A percentile compares a stretch with the other conserved stretches of the same genome.
phyloP scores from a whole-genome alignment of 768 basidiomycete species.

The Collybia sordida region DNA sequence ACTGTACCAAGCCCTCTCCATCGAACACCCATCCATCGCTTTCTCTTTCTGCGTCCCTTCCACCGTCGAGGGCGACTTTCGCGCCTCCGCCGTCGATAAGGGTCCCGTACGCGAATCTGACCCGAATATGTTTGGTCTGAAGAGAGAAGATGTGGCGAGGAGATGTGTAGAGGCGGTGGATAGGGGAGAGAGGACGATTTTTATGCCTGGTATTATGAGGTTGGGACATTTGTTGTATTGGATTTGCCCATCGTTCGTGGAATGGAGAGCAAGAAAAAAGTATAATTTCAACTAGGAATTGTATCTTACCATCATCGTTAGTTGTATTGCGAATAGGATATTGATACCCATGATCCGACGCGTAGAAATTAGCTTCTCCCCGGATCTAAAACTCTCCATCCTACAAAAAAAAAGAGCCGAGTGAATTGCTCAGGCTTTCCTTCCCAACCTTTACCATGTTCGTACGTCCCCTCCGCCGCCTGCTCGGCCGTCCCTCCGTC shows the following conservation, averaged over 20 bases:
- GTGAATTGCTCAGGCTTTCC: slow-evolving; percentile 14
- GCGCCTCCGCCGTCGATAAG: slow-evolving; percentile 74
- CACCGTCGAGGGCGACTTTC: slow-evolving; percentile 77
- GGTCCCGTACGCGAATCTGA: slow-evolving; percentile 45
- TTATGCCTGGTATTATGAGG: slow-evolving; percentile 51
- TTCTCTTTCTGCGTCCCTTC: slow-evolving; percentile 66
- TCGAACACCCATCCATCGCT: slow-evolving; percentile 70
- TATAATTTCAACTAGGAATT: slow-evolving; percentile 49
- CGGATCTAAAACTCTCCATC: neutral
- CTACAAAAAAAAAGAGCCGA: slow-evolving; percentile 18
- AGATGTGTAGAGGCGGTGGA: slow-evolving; percentile 65
- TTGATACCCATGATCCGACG: slow-evolving; percentile 23
- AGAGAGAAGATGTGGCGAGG: slow-evolving; percentile 56
- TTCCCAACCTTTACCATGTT: slow-evolving; percentile 29
- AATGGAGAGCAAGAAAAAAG: slow-evolving; percentile 58
- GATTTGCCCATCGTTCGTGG: slow-evolving; percentile 58
- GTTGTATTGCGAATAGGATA: slow-evolving; percentile 24
- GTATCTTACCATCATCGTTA: slow-evolving; percentile 8
- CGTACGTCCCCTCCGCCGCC: slow-evolving; percentile 29
- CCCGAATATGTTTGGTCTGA: slow-evolving; percentile 59
- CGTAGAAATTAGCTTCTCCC: slow-evolving; percentile 16
- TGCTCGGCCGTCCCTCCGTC: slow-evolving; percentile 25
- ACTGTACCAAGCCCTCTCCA: slow-evolving; percentile 76
- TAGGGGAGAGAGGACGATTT: slow-evolving; percentile 51
- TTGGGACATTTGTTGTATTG: slow-evolving; percentile 61